Conservation (phyloP, 139 green algal genomes). For the Chlorella sp. region DNA sequence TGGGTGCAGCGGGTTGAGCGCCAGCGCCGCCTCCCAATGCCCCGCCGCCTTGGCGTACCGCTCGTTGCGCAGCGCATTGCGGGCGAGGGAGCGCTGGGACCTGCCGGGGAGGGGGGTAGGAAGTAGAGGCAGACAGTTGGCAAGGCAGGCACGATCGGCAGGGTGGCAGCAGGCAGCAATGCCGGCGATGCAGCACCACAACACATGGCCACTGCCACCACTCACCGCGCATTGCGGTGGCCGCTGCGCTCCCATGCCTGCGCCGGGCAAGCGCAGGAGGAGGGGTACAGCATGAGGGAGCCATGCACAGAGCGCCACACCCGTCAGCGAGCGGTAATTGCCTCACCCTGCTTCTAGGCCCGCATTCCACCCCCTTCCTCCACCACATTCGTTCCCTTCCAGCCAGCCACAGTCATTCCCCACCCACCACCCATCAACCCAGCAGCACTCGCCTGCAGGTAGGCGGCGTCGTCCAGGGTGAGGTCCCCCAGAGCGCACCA, state of each 20-base stretch:
- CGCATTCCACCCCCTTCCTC: no score
- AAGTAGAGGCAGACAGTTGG: neutral
- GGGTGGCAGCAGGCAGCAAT: neutral
- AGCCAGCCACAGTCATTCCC: no score
- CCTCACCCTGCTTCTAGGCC: no score
- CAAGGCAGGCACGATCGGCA: neutral
- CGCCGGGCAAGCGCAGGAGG: no score
- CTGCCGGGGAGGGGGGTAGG: conserved; percentile 28
- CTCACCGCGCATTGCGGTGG: conserved; percentile 52
- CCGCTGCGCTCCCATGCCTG: conserved; percentile 81
- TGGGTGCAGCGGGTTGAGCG: conserved; percentile 84
- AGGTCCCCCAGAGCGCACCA: conserved; percentile 93
- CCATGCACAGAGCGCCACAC: no score
- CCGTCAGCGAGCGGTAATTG: no score
- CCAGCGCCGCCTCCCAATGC: conserved; percentile 82
- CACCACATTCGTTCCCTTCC: no score
- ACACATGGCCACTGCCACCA: no score
- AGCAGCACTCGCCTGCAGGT: conserved; percentile 37
- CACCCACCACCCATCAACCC: no score
- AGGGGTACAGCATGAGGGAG: no score
- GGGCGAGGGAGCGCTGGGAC: conserved; percentile 79
- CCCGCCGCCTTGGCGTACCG: conserved; percentile 61
- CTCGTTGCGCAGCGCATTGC: conserved; percentile 32
- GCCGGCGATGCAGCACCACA: neutral
- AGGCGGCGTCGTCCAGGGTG: conserved; percentile 71